Percentiles rank a stretch among this genome's conserved stretches.
These are phyloP conservation scores for Aspergillus quadrilineatus DNA, from an alignment of 2,329 filamentous ascomycete genomes.

Conservation along the genomic window DNA sequence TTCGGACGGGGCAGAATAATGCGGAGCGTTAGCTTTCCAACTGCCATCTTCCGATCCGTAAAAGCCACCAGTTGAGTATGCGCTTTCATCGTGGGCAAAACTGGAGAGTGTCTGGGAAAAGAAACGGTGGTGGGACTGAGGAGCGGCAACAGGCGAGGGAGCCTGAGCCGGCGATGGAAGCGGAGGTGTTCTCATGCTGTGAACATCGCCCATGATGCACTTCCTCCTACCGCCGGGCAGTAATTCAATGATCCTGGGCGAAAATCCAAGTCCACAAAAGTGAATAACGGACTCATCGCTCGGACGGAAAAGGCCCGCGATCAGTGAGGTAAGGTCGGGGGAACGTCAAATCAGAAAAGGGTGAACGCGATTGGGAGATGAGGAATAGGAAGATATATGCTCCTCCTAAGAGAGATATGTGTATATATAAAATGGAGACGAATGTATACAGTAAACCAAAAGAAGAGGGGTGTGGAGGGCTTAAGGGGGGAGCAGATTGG, in stretches of 20 bases:
- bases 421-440: conserved; percentile 4
- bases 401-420: neutral
- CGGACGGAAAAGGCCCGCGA: conserved; percentile 29
- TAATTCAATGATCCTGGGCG: conserved; percentile 34
- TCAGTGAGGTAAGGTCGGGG: conserved; percentile 5
- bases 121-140: conserved; percentile 28
- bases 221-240: conserved; percentile 33
- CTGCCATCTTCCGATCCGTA: conserved; percentile 13
- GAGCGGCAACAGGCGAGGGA: conserved; percentile 31
- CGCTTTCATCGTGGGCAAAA: conserved; percentile 20
- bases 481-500: conserved; percentile 6
- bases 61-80: conserved; percentile 18
- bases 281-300: conserved; percentile 36
- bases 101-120: conserved; percentile 27
- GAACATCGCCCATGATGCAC: conserved; percentile 37
- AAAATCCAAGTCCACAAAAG: conserved; percentile 31
- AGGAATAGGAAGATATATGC: neutral
- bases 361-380: neutral
- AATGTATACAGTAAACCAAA: conserved; percentile 10
- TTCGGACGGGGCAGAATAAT: conserved; percentile 18
- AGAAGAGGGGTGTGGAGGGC: conserved; percentile 9
- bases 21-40: conserved; percentile 23
- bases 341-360: conserved; percentile 3
- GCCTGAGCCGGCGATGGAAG: conserved; percentile 42
- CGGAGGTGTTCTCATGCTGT: conserved; percentile 41